A percentile compares a stretch with the other conserved stretches of the same genome.
Evolutionary conservation across 2,329 filamentous ascomycete genomes (phyloP).

Genomic region (Sclerotinia trifoliorum): DNA sequence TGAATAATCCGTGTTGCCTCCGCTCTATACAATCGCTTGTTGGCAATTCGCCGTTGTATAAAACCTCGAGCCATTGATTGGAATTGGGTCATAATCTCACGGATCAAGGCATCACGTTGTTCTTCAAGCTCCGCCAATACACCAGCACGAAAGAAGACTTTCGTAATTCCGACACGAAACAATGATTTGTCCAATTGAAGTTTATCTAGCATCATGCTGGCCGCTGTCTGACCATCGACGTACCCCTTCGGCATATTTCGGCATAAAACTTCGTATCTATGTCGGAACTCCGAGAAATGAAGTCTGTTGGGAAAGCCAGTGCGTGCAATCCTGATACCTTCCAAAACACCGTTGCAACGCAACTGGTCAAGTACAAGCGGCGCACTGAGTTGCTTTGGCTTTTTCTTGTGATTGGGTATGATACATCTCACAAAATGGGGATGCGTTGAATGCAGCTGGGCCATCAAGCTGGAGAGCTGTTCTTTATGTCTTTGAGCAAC

Average conservation of each 20-base stretch:
- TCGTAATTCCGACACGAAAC: slow-evolving; percentile 91
- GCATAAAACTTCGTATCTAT: slow-evolving; percentile 94
- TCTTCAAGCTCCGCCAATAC: slow-evolving; percentile 97
- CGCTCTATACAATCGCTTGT: slow-evolving; percentile 90
- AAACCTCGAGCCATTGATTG: slow-evolving; percentile 91
- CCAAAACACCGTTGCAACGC: slow-evolving; percentile 98
- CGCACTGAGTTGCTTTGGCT: slow-evolving; percentile 87
- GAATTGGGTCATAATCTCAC: slow-evolving; percentile 89
- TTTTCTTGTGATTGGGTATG: slow-evolving; percentile 96
- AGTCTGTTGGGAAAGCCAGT: slow-evolving; percentile 96
- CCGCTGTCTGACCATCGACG: slow-evolving; percentile 82
- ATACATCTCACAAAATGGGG: slow-evolving; percentile 98
- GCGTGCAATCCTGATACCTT: slow-evolving; percentile 93
- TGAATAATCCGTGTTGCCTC: slow-evolving; percentile 96
- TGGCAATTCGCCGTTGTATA: slow-evolving; percentile 79
- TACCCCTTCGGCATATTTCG: slow-evolving; percentile 85
- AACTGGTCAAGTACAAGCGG: slow-evolving; percentile 94
- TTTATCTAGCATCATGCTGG: slow-evolving; percentile 83
- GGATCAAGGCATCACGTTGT: slow-evolving; percentile 86
- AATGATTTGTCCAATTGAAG: slow-evolving; percentile 80
- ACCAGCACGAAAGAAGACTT: slow-evolving; percentile 96
- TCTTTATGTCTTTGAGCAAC: slow-evolving; percentile 97
- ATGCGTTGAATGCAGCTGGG: slow-evolving; percentile 89
- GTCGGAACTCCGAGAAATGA: slow-evolving; percentile 88
- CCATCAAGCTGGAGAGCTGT: slow-evolving; percentile 94